phyloP scores from a whole-genome alignment of 1,284 basidiomycete genomes.

The Ganoderma multipileum region DNA sequence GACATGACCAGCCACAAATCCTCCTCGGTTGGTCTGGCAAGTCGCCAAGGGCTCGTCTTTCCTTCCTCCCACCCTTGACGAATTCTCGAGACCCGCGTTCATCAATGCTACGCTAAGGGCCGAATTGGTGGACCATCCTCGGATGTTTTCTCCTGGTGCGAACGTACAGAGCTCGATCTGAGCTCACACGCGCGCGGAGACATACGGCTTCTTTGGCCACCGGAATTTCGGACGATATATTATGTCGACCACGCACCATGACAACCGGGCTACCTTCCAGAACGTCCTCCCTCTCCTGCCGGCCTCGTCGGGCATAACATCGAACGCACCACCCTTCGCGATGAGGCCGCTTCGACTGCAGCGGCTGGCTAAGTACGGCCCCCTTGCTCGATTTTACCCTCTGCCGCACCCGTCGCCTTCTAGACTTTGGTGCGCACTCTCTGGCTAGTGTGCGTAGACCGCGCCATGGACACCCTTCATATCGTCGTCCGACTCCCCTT shows the following conservation, averaged over 20 bases:
- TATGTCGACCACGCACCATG: neutral
- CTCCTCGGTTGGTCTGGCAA: neutral
- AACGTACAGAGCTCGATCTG: no score
- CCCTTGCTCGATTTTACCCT: neutral
- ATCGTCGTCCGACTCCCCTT: slow-evolving; percentile 31
- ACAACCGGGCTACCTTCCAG: neutral
- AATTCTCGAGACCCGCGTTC: neutral
- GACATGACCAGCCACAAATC: neutral
- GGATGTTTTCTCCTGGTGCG: neutral
- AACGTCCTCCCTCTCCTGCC: neutral
- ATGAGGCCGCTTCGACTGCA: neutral
- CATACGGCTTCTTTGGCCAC: neutral
- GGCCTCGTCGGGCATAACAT: neutral
- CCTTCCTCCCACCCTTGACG: neutral
- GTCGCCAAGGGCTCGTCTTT: no score
- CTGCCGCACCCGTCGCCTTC: neutral
- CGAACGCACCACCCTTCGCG: neutral
- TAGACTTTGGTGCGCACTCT: neutral
- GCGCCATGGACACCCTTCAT: slow-evolving; percentile 27
- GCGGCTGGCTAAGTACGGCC: neutral
- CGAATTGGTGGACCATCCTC: neutral
- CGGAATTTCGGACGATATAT: neutral
- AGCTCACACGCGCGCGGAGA: neutral
- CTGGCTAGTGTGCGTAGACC: slow-evolving; percentile 24
- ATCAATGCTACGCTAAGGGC: neutral